Conservation (phyloP, 805 yeast species). For the Myxozyma monticola region DNA sequence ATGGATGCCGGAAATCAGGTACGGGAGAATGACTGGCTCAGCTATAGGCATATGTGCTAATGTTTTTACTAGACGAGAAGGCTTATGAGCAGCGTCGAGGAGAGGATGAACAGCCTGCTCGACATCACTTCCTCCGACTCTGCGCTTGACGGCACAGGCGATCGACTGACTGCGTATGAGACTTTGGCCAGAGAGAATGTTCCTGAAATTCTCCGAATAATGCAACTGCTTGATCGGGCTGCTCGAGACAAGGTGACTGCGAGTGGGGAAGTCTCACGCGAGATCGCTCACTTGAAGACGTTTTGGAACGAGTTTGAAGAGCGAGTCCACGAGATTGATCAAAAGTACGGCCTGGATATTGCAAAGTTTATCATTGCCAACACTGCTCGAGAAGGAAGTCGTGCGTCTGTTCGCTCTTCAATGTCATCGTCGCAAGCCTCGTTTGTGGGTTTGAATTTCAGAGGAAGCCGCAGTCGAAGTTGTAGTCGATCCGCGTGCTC, state of each 20-base stretch:
- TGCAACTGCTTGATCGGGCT: constrained; percentile 13
- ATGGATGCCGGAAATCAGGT: constrained; percentile 12
- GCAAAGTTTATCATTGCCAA: background rate
- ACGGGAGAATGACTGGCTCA: too few species aligned
- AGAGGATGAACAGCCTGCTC: constrained; percentile 4
- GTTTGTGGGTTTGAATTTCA: constrained; percentile 5
- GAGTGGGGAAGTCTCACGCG: constrained; percentile 6
- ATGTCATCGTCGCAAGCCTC: background rate
- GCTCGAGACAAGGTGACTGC: constrained; percentile 10
- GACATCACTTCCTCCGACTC: constrained; percentile 1
- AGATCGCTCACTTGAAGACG: constrained; percentile 10
- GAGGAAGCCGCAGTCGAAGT: constrained; percentile 21
- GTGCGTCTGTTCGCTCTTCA: constrained; percentile 16
- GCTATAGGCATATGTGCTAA: background rate
- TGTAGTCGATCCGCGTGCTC: constrained; percentile 19
- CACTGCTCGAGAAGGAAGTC: constrained; percentile 2
- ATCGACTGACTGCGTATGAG: constrained; percentile 7
- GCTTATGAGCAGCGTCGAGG: constrained; percentile 13
- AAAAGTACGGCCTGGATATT: constrained; percentile 13
- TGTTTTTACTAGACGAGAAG: constrained; percentile 5
- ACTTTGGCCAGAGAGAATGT: background rate
- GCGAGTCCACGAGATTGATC: constrained; percentile 10
- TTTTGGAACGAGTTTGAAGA: constrained; percentile 23
- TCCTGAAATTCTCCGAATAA: constrained; percentile 13
- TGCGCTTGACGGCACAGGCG: background rate